These are phyloP conservation scores for Moelleriella libera DNA, from an alignment of 2,329 filamentous ascomycete species.

Conservation along the genomic window DNA sequence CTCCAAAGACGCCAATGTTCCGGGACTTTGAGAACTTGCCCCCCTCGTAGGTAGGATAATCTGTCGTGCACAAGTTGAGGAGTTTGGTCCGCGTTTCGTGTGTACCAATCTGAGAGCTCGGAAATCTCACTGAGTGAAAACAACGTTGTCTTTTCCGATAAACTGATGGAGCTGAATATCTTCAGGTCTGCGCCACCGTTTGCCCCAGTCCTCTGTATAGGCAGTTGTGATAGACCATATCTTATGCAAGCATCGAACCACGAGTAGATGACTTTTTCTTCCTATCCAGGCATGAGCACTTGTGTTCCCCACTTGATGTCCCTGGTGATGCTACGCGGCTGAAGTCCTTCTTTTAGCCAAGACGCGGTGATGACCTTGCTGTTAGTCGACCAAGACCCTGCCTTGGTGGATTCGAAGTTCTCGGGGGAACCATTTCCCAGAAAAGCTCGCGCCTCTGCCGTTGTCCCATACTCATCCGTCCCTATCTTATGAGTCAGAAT, in stretches of 20 bases:
- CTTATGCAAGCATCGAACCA: conserved; percentile 78
- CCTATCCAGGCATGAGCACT: conserved; percentile 31
- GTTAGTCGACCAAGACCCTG: conserved; percentile 59
- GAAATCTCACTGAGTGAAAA: conserved; percentile 78
- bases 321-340: conserved; percentile 68
- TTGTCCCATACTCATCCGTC: conserved; percentile 71
- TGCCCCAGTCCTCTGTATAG: conserved; percentile 67
- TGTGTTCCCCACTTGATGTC: conserved; percentile 64
- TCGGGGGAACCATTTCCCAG: conserved; percentile 62
- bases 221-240: conserved; percentile 73
- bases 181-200: conserved; percentile 76
- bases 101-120: conserved; percentile 63
- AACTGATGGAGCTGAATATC: conserved; percentile 77
- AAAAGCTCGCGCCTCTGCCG: conserved; percentile 77
- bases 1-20: conserved; percentile 71
- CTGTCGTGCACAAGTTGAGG: conserved; percentile 65
- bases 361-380: conserved; percentile 57
- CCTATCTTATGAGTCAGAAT: neutral
- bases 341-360: conserved; percentile 63
- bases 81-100: conserved; percentile 69
- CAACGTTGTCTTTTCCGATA: conserved; percentile 56
- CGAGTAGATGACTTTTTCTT: conserved; percentile 60
- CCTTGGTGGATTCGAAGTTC: conserved; percentile 54
- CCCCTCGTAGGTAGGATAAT: conserved; percentile 61
- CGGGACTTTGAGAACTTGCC: conserved; percentile 77